These are phyloP conservation scores for Seiridium cupressi DNA, from an alignment of 2,329 filamentous ascomycete species.

Conservation along the genomic window DNA sequence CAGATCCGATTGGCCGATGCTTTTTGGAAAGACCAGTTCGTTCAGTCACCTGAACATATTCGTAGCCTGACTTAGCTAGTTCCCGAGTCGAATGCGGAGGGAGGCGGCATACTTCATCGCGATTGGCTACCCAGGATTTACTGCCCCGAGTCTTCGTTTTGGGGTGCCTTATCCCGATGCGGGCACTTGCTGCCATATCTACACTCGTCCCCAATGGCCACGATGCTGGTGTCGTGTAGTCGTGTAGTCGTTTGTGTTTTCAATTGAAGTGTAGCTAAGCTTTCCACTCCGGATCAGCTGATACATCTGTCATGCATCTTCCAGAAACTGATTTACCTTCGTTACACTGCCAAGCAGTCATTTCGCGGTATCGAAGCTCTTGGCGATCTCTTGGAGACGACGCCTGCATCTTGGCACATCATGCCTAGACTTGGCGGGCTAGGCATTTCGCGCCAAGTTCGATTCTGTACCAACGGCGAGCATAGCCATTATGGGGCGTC, in stretches of 20 bases:
- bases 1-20: neutral
- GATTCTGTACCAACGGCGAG: neutral
- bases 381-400: neutral
- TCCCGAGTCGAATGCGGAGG: too few relatives aligned
- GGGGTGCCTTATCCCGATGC: too few relatives aligned
- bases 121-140: too few relatives aligned
- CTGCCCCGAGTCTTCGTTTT: too few relatives aligned
- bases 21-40: neutral
- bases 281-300: conserved; percentile 1
- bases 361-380: conserved; percentile 2
- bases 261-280: conserved; percentile 1
- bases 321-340: neutral
- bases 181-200: neutral
- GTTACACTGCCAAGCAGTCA: conserved; percentile 1
- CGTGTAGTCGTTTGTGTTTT: neutral
- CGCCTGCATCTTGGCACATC: neutral
- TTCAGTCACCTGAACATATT: neutral
- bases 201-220: neutral
- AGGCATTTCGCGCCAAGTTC: neutral
- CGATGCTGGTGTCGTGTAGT: neutral
- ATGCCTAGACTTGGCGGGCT: conserved; percentile 1
- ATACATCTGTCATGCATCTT: neutral
- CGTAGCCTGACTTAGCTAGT: neutral
- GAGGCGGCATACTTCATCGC: too few relatives aligned
- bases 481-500: neutral